phyloP scores from a whole-genome alignment of 192 early-diverging fungal species.

The Backusella mclennaniae region DNA sequence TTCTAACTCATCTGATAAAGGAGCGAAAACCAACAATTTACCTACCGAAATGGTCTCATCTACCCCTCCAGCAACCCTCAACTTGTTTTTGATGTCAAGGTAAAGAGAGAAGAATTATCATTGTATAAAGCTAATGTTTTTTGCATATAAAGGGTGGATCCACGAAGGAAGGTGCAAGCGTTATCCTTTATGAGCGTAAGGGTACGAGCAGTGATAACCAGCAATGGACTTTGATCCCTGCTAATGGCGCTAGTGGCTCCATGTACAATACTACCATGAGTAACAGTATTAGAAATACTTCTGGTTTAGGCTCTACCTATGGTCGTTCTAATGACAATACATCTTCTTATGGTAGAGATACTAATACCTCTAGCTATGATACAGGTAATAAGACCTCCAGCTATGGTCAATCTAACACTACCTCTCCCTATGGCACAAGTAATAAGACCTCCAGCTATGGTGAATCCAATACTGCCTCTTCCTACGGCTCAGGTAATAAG shows the following conservation, averaged over 20 bases:
- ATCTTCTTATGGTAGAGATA: background rate
- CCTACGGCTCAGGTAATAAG: background rate
- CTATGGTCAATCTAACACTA: background rate
- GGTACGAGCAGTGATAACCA: slow-evolving; percentile 12
- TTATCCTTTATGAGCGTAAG: slow-evolving; percentile 22
- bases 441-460: background rate
- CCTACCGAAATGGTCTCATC: slow-evolving; percentile 18
- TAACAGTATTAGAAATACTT: background rate
- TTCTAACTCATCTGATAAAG: background rate
- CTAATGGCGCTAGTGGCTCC: background rate
- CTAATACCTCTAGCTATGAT: background rate
- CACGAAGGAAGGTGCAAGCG: background rate
- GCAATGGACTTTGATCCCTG: slow-evolving; percentile 12
- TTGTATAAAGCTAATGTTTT: background rate
- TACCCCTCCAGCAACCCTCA: slow-evolving; percentile 5
- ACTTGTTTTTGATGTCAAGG: slow-evolving; percentile 20
- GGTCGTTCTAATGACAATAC: background rate
- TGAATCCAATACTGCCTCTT: background rate
- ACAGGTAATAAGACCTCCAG: background rate
- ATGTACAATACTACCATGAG: background rate
- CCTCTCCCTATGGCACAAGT: background rate
- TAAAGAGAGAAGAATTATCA: background rate
- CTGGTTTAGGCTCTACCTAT: background rate
- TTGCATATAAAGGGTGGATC: background rate
- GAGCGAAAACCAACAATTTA: slow-evolving; percentile 24